Evolutionary conservation across 495 filamentous ascomycete species (phyloP).

Genomic region (Corynascus novoguineensis): DNA sequence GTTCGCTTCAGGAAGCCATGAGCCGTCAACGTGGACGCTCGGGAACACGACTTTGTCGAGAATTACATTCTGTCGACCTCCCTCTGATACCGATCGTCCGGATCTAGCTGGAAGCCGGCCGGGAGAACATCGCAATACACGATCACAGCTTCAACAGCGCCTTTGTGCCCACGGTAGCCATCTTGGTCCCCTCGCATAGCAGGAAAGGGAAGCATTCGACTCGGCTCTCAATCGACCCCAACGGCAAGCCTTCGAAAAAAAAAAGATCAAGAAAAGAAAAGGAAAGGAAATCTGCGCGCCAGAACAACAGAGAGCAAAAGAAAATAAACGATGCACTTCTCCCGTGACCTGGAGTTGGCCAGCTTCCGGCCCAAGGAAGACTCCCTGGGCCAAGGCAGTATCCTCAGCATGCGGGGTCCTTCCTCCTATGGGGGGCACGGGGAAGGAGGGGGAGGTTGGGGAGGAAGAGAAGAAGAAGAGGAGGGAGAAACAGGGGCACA

Average conservation of each 20-base stretch:
- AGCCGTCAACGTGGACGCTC: slow-evolving; percentile 1
- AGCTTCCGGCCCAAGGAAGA: slow-evolving; percentile 24
- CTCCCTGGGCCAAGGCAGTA: slow-evolving; percentile 35
- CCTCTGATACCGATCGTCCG: background rate
- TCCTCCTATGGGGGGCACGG: slow-evolving; percentile 30
- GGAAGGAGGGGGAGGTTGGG: slow-evolving; percentile 12
- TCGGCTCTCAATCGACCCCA: too few relatives aligned
- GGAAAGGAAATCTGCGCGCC: background rate
- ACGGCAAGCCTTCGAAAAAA: background rate
- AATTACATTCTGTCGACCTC: background rate
- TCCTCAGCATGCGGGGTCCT: slow-evolving; percentile 35
- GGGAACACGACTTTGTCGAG: background rate
- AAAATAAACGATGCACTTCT: slow-evolving; percentile 15
- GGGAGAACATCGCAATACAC: background rate
- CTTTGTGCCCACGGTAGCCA: background rate
- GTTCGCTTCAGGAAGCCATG: background rate
- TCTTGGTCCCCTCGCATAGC: background rate
- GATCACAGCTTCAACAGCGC: background rate
- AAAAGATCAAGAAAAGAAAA: background rate
- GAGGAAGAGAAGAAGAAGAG: background rate
- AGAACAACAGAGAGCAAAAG: too few relatives aligned
- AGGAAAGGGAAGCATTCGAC: too few relatives aligned
- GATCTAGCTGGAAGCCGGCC: background rate
- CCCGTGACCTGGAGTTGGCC: slow-evolving; percentile 22
- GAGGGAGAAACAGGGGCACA: slow-evolving; percentile 1